Conservation (phyloP, 2,329 filamentous ascomycete genomes). For the Alternaria angustiovoidea region DNA sequence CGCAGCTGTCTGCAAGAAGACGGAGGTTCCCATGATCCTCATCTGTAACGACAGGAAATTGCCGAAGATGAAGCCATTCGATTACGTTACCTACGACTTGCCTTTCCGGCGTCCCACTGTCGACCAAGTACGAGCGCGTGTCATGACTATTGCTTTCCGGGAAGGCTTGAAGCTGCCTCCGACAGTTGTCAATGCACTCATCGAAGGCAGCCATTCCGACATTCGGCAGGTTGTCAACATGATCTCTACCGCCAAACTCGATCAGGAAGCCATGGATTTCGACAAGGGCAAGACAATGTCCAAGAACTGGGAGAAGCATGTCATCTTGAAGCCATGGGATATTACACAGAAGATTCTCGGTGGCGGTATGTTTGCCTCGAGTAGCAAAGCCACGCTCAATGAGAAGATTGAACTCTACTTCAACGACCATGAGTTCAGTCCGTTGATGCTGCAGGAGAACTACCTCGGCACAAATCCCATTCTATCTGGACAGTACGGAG, state of each 20-base stretch:
- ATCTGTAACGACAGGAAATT: constrained; percentile 95
- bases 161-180: constrained; percentile 87
- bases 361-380: constrained; percentile 82
- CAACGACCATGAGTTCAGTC: constrained; percentile 98
- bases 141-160: constrained; percentile 93
- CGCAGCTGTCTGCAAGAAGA: constrained; percentile 94
- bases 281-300: constrained; percentile 92
- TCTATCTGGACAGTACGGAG: constrained; percentile 67
- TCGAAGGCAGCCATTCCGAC: constrained; percentile 93
- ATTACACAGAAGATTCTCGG: constrained; percentile 93
- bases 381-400: constrained; percentile 87
- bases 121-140: constrained; percentile 87
- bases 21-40: constrained; percentile 90
- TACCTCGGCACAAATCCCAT: constrained; percentile 86
- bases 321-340: constrained; percentile 97
- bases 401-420: constrained; percentile 99
- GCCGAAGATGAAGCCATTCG: constrained; percentile 99
- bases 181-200: constrained; percentile 87
- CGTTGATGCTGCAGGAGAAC: constrained; percentile 97
- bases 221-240: constrained; percentile 99
- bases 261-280: constrained; percentile 79
- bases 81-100: constrained; percentile 82
- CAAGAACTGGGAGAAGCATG: constrained; percentile 97
- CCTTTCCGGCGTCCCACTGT: constrained; percentile 88
- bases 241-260: constrained; percentile 92